These are phyloP conservation scores for Kodamaea sp. DNA, from an alignment of 1,139 yeast species.

Conservation along the genomic window DNA sequence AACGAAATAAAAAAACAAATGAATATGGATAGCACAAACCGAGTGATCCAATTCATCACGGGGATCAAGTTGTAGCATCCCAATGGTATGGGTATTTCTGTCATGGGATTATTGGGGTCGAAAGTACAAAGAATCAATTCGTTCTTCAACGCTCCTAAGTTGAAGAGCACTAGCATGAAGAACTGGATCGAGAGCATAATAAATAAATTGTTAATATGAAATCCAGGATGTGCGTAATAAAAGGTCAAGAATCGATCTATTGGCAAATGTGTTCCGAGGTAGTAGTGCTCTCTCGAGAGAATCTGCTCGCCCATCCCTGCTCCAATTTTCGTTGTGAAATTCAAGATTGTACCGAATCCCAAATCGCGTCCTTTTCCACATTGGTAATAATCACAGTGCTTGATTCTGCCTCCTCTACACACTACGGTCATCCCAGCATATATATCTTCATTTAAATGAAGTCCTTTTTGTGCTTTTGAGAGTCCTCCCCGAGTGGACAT, in stretches of 20 bases:
- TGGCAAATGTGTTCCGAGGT: slow-evolving; percentile 77
- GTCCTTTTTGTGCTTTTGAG: slow-evolving; percentile 84
- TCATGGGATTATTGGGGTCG: slow-evolving; percentile 54
- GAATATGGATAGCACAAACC: slow-evolving; percentile 79
- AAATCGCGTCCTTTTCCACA: slow-evolving; percentile 92
- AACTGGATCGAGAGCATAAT: slow-evolving; percentile 74
- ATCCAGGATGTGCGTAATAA: slow-evolving; percentile 91
- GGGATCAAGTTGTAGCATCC: slow-evolving; percentile 81
- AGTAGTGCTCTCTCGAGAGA: slow-evolving; percentile 79
- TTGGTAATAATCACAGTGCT: slow-evolving; percentile 85
- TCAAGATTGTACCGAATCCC: slow-evolving; percentile 81
- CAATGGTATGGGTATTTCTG: slow-evolving; percentile 61
- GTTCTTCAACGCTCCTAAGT: slow-evolving; percentile 64
- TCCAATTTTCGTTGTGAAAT: slow-evolving; percentile 86
- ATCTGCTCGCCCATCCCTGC: slow-evolving; percentile 96
- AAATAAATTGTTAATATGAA: slow-evolving; percentile 79
- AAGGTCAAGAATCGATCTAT: slow-evolving; percentile 80
- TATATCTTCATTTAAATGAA: slow-evolving; percentile 86
- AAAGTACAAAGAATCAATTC: slow-evolving; percentile 62
- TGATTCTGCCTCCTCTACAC: slow-evolving; percentile 80
- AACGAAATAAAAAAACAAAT: slow-evolving; percentile 84
- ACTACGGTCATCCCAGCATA: slow-evolving; percentile 89
- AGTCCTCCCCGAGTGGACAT: slow-evolving; percentile 92
- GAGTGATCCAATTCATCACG: slow-evolving; percentile 74
- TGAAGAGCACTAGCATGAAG: slow-evolving; percentile 66